Evolutionary conservation across 768 basidiomycete species (phyloP).

Genomic region (Coprinopsis marcescibilis): DNA sequence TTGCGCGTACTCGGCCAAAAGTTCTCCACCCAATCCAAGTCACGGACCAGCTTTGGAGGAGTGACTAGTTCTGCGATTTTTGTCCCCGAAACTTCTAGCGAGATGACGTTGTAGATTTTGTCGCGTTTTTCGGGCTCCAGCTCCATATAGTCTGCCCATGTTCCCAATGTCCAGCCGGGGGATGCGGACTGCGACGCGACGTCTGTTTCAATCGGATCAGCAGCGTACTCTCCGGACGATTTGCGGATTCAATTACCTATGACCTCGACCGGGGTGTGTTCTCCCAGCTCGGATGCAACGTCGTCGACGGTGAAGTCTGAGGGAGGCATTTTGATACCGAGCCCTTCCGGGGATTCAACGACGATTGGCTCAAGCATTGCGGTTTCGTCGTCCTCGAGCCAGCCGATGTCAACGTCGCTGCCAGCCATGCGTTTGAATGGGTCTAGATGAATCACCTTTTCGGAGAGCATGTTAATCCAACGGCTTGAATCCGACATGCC

Average conservation of each 20-base stretch:
- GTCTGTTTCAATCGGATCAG: slow-evolving; percentile 39
- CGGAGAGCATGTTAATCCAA: slow-evolving; percentile 66
- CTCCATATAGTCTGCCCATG: slow-evolving; percentile 87
- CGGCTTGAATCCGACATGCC: slow-evolving; percentile 59
- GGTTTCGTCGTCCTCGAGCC: slow-evolving; percentile 65
- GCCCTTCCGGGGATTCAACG: slow-evolving; percentile 67
- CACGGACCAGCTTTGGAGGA: slow-evolving; percentile 79
- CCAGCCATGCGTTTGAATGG: slow-evolving; percentile 67
- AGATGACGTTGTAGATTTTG: slow-evolving; percentile 93
- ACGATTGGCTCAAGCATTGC: slow-evolving; percentile 84
- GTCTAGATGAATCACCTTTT: slow-evolving; percentile 56
- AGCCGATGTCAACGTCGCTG: slow-evolving; percentile 58
- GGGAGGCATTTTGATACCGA: slow-evolving; percentile 89
- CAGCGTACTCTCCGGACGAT: background rate
- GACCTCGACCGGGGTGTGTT: slow-evolving; percentile 78
- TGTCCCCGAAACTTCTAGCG: slow-evolving; percentile 88
- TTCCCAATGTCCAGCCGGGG: slow-evolving; percentile 83
- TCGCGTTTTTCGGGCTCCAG: slow-evolving; percentile 63
- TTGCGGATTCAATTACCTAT: slow-evolving; percentile 54
- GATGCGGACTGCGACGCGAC: slow-evolving; percentile 83
- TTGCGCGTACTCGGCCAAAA: slow-evolving; percentile 84
- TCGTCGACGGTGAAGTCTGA: slow-evolving; percentile 68
- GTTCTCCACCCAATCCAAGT: slow-evolving; percentile 96
- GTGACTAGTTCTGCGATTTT: slow-evolving; percentile 70
- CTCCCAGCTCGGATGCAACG: slow-evolving; percentile 76